phyloP scores from a whole-genome alignment of 176 grass and related monocot species.

The Lolium perenne region DNA sequence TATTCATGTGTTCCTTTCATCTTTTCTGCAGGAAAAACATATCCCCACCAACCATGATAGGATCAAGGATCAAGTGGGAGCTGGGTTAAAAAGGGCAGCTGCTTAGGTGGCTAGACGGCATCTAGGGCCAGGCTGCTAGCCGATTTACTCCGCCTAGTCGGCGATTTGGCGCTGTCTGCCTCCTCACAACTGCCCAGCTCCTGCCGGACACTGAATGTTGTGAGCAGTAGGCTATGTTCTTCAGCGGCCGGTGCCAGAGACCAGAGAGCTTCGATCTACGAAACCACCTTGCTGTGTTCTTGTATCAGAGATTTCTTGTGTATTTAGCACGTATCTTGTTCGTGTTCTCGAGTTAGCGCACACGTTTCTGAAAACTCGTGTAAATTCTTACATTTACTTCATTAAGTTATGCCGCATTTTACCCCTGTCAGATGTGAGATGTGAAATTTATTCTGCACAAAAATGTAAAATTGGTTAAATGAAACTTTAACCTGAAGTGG shows the following conservation, averaged over 20 bases:
- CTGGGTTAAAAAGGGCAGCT: not conserved
- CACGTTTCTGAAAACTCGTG: not conserved
- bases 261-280: not conserved
- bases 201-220: not conserved
- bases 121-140: not conserved
- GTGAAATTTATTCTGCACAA: too few species aligned
- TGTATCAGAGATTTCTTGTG: not conserved
- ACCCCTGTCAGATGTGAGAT: too few species aligned
- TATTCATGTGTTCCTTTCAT: constrained; percentile 20
- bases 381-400: not conserved
- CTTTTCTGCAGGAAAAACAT: constrained; percentile 34
- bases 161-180: not conserved
- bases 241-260: not conserved
- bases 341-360: not conserved
- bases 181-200: not conserved
- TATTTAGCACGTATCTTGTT: not conserved
- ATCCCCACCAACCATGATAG: constrained; percentile 11
- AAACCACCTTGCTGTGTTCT: not conserved
- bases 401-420: too few species aligned
- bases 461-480: not conserved
- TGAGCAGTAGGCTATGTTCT: not conserved
- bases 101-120: not conserved
- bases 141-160: not conserved
- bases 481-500: not conserved
- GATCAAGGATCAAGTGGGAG: not conserved